Evolutionary conservation across 371 early-diverging fungal species (phyloP).

Genomic region (Haplosporangium sp.): DNA sequence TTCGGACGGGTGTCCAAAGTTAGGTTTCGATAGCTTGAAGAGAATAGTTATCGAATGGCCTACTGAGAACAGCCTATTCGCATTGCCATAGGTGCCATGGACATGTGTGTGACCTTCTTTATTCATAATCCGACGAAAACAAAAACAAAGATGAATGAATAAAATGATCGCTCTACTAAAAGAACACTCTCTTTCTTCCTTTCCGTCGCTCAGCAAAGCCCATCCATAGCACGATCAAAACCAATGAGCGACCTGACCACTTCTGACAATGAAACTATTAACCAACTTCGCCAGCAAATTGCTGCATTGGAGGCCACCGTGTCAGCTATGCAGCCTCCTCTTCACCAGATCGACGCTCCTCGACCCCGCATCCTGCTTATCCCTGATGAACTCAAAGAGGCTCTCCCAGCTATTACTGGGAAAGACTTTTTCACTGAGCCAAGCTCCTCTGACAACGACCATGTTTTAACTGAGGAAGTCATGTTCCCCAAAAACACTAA

Average conservation of each 20-base stretch:
- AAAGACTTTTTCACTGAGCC: background rate
- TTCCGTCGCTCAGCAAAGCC: conserved; percentile 13
- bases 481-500: conserved; percentile 3
- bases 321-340: background rate
- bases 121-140: conserved; percentile 11
- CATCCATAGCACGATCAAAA: conserved; percentile 9
- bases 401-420: background rate
- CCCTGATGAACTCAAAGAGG: background rate
- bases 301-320: background rate
- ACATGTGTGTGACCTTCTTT: conserved; percentile 14
- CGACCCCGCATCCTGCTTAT: background rate
- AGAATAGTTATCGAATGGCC: too few species aligned
- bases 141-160: background rate
- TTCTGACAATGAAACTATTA: conserved; percentile 2
- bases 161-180: background rate
- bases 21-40: too few species aligned
- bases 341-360: background rate
- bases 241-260: conserved; percentile 16
- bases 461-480: background rate
- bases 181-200: background rate
- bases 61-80: too few species aligned
- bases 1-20: too few species aligned
- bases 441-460: background rate
- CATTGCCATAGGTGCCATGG: conserved; percentile 12
- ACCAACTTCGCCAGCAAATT: background rate